Evolutionary conservation across 805 yeast species (phyloP).

Genomic region (Hanseniaspora thailandica): DNA sequence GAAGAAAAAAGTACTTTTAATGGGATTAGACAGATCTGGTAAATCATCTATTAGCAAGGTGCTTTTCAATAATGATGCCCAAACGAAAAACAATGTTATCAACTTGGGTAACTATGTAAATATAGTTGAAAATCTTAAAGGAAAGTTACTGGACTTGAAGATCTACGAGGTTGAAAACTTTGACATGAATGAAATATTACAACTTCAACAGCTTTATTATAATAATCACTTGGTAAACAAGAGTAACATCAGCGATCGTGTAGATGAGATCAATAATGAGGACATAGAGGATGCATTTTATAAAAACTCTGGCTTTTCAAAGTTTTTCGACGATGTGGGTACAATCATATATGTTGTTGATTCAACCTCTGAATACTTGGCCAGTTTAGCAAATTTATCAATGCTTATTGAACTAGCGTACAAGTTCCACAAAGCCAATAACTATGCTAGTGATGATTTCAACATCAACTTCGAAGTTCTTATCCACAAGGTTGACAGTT

Average conservation of each 20-base stretch:
- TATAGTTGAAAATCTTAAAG: slow-evolving; percentile 8
- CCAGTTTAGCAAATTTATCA: slow-evolving; percentile 79
- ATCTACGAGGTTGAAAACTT: slow-evolving; percentile 12
- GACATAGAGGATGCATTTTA: slow-evolving; percentile 12
- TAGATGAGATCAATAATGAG: neutral
- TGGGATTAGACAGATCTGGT: slow-evolving; percentile 85
- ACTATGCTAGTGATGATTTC: slow-evolving; percentile 33
- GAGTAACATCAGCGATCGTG: neutral
- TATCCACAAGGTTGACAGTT: slow-evolving; percentile 91
- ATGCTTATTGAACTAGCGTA: slow-evolving; percentile 81
- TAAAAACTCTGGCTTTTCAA: slow-evolving; percentile 23
- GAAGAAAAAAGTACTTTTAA: slow-evolving; percentile 69
- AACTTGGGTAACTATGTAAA: slow-evolving; percentile 10
- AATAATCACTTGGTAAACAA: slow-evolving; percentile 1
- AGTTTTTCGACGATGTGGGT: slow-evolving; percentile 69
- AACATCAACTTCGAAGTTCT: slow-evolving; percentile 48
- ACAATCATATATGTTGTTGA: slow-evolving; percentile 91
- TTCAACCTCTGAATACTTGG: slow-evolving; percentile 86
- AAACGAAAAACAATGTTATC: slow-evolving; percentile 32
- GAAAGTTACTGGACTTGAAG: slow-evolving; percentile 8
- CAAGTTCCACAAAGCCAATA: slow-evolving; percentile 69
- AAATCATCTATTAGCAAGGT: slow-evolving; percentile 93
- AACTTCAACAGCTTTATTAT: slow-evolving; percentile 8
- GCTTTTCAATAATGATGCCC: slow-evolving; percentile 92
- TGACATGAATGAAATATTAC: slow-evolving; percentile 14